phyloP scores from a whole-genome alignment of 1,139 yeast species.

The Taphrina deformans region DNA sequence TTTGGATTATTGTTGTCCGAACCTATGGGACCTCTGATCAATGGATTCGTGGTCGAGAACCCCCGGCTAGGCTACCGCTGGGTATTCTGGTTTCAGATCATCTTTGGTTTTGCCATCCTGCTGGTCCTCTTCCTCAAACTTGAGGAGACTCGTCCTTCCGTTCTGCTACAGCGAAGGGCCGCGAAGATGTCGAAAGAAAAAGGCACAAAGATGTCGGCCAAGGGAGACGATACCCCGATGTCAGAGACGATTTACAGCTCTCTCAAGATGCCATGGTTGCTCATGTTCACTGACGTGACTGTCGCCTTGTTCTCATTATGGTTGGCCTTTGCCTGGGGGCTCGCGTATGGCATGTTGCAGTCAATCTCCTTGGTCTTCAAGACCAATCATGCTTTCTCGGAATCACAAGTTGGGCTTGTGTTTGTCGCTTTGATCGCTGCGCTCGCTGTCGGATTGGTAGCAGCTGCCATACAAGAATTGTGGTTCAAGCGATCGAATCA shows the following conservation, averaged over 20 bases:
- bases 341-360: conserved; percentile 61
- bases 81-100: conserved; percentile 60
- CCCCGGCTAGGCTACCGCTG: conserved; percentile 61
- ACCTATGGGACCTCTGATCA: conserved; percentile 59
- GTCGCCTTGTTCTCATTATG: conserved; percentile 43
- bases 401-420: conserved; percentile 62
- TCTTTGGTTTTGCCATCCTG: conserved; percentile 55
- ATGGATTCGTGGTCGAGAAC: conserved; percentile 58
- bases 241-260: background rate
- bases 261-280: conserved; percentile 12
- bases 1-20: conserved; percentile 64
- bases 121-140: conserved; percentile 51
- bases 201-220: conserved; percentile 24
- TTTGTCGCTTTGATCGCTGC: conserved; percentile 62
- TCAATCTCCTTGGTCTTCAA: conserved; percentile 63
- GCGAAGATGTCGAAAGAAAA: conserved; percentile 47
- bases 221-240: conserved; percentile 13
- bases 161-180: conserved; percentile 58
- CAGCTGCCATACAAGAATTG: conserved; percentile 43
- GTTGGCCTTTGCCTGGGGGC: conserved; percentile 56
- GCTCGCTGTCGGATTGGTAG: conserved; percentile 51
- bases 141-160: conserved; percentile 62
- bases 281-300: conserved; percentile 17
- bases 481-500: conserved; percentile 41
- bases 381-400: conserved; percentile 68